Evolutionary conservation across 306 rosid genomes (phyloP).

Genomic region (Alnus rubra): DNA sequence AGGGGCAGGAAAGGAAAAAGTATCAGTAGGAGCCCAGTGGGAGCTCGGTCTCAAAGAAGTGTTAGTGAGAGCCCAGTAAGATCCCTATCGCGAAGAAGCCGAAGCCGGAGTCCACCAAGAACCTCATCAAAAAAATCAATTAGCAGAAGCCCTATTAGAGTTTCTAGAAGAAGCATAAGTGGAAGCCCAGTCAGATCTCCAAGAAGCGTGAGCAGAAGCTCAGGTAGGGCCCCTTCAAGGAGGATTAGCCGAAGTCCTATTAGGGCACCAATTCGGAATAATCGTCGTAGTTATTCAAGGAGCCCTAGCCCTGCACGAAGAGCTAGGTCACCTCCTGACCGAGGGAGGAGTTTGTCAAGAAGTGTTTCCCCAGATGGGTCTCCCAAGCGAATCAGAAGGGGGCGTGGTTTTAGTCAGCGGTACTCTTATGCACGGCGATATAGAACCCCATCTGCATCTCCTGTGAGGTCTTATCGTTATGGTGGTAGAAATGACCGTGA

Average conservation of each 20-base stretch:
- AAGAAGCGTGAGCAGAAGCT: slow-evolving; percentile 82
- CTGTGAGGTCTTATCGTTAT: slow-evolving; percentile 82
- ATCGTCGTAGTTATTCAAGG: slow-evolving; percentile 76
- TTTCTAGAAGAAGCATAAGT: slow-evolving; percentile 57
- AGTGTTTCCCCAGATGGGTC: slow-evolving; percentile 84
- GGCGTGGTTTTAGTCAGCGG: slow-evolving; percentile 92
- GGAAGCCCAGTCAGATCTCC: slow-evolving; percentile 77
- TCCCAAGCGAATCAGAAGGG: slow-evolving; percentile 92
- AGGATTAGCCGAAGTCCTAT: slow-evolving; percentile 75
- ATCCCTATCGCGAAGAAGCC: slow-evolving; percentile 43
- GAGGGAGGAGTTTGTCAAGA: slow-evolving; percentile 75
- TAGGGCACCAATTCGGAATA: slow-evolving; percentile 54
- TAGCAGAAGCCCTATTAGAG: slow-evolving; percentile 69
- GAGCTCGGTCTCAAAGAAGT: slow-evolving; percentile 39
- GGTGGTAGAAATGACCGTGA: slow-evolving; percentile 84
- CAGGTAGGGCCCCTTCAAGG: slow-evolving; percentile 63
- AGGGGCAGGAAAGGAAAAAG: slow-evolving; percentile 43
- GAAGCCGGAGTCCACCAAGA: slow-evolving; percentile 64
- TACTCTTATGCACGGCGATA: slow-evolving; percentile 95
- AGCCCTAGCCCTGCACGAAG: slow-evolving; percentile 78
- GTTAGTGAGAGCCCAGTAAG: slow-evolving; percentile 48
- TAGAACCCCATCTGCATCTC: slow-evolving; percentile 87
- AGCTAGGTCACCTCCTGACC: slow-evolving; percentile 63
- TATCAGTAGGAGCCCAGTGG: slow-evolving; percentile 59
- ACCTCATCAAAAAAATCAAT: slow-evolving; percentile 44